Conservation (phyloP, 441 rosid species). For the Daphne laureola region DNA sequence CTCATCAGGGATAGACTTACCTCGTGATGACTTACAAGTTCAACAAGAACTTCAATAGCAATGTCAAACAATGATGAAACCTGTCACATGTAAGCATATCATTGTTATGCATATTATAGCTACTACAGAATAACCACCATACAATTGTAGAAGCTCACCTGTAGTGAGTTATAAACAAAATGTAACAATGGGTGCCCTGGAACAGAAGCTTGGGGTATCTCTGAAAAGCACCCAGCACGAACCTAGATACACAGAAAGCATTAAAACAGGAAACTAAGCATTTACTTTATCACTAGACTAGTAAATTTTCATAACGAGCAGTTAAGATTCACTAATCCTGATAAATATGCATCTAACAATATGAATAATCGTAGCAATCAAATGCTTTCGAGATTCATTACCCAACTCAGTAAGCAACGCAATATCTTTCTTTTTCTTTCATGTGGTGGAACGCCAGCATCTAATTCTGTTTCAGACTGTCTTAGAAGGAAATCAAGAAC, state of each 20-base stretch:
- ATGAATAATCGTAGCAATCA: neutral
- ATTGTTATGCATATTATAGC: slow-evolving; percentile 5
- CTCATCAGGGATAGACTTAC: slow-evolving; percentile 23
- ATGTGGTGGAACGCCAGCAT: slow-evolving; percentile 41
- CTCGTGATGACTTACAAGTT: slow-evolving; percentile 87
- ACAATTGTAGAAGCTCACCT: slow-evolving; percentile 30
- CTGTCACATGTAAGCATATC: slow-evolving; percentile 30
- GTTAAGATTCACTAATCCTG: too few relatives aligned
- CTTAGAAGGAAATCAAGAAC: slow-evolving; percentile 85
- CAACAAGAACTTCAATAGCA: slow-evolving; percentile 89
- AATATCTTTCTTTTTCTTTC: slow-evolving; percentile 74
- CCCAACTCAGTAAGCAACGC: slow-evolving; percentile 96
- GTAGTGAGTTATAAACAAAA: slow-evolving; percentile 74
- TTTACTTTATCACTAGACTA: neutral
- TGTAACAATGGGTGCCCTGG: slow-evolving; percentile 82
- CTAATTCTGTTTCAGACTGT: slow-evolving; percentile 64
- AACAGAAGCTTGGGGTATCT: slow-evolving; percentile 68
- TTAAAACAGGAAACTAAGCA: slow-evolving; percentile 2
- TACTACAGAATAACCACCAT: slow-evolving; percentile 12
- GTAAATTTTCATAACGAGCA: too few relatives aligned
- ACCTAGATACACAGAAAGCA: slow-evolving; percentile 36
- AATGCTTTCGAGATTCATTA: slow-evolving; percentile 28
- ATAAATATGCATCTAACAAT: too few relatives aligned
- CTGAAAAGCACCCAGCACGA: slow-evolving; percentile 92
- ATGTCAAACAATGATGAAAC: slow-evolving; percentile 75